Evolutionary conservation across 208 protist genomes (phyloP), one percentile per base, ranked within the genome.

Genomic region (Ichthyophonus hoferi): DNA sequence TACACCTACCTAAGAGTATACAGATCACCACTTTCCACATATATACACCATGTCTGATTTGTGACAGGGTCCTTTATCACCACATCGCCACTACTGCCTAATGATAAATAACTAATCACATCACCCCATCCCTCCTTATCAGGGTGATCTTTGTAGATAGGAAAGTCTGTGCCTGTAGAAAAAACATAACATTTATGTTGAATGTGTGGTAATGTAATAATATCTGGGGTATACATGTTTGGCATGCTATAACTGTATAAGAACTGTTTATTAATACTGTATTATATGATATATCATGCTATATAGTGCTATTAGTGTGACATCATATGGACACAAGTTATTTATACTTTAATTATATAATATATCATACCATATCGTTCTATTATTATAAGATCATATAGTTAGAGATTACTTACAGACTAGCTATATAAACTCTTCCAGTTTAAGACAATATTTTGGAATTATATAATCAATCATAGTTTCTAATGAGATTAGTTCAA

Each of bases 101-200:
- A 34, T 2, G 58, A 81, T 34, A 87, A 17, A 31, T 33, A 2
- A 14, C n/a, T 34, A 34, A 87, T 87, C 24, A 87, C 58, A 79
- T 87, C 84, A 78, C 84, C 84, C 84, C 84, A 87, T 40, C 84
- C 84, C 50, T 87, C 84, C 24, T 79, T 79, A 41, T 35, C 34
- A n/a, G 84, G 42, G 3, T n/a, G 58, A 38, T 87, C 84, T 42
- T 87, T 87, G 50, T 87, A 50, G 2, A 50, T 81, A 2, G 84
- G 84, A 42, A 87, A 87, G 58, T 87, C 84, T 12, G 84, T 77
- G 12, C 84, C 84, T 87, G 35, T 37, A 50, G n/a, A 35, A 85
- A 50, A 37, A n/a, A 81, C 14, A 38, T 31, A 76, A 76, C 50
- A 31, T n/a, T 76, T 14, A 33, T 14, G 14, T 76, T 76, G 50